Base-by-base conservation (phyloP, 2,329 filamentous ascomycete genomes). In the Neophaeococcomyces aloes region DNA sequence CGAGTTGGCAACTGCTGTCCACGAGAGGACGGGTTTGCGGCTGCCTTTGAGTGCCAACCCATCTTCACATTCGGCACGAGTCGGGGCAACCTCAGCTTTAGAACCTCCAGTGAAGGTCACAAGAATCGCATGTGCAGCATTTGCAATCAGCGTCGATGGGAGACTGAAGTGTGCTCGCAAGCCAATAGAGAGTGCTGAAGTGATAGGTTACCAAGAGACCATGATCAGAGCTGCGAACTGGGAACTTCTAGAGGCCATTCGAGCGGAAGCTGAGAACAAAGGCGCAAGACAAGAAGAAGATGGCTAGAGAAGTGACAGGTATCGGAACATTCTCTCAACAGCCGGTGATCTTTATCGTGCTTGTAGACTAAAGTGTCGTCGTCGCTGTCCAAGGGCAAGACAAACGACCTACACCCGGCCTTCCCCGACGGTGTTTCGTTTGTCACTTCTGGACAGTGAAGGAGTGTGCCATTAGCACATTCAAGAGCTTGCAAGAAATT, bases 161-260 rank as follows among this genome's bases (percentile, higher is more conserved):
- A 42, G 46, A 18, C 13, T 55, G 17, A 55, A 53, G 31, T 49
- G 52, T 43, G 38, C 42, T 19, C 27, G 29, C n/a, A 50, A 42
- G 31, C 40, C 48, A 10, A 34, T 52, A 13, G 39, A 50, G 34
- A 37, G 29, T 17, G 41, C 41, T n/a, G 41, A 42, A 17, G 30
- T 35, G 30, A 17, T 38, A 10, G 35, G 39, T 8, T 40, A 37
- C 35, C 27, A 46, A 17, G 38, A 43, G 11, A 50, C 49, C 35
- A 35, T 50, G 13, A 47, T 54, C 13, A 37, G 50, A 7, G 19
- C 14, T 13, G 52, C 52, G 5, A 48, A 54, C 38, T 14, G 32
- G 27, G 35, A 40, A n/a, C 27, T 54, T 6, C 29, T 54, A 18
- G 31, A 38, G 7, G 38, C 42, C 30, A 17, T 51, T n/a, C 10